These are phyloP conservation scores for Osmozyma mogii DNA, from an alignment of 805 yeast genomes.

Conservation along the genomic window DNA sequence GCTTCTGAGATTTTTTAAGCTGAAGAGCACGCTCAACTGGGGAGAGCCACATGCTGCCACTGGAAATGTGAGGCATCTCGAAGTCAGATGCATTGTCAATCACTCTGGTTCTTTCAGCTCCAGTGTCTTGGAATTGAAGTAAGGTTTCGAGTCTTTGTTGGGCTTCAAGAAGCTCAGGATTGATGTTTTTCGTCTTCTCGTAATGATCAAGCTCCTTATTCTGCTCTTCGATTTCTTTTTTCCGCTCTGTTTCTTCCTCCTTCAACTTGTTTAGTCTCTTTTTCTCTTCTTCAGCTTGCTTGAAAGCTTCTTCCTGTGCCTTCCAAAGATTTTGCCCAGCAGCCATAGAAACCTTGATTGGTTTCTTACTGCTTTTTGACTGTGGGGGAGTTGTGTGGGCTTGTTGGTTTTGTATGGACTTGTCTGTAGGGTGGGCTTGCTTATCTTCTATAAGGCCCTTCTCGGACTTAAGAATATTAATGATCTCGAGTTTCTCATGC, in stretches of 20 bases:
- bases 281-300: conserved; percentile 43
- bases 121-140: conserved; percentile 73
- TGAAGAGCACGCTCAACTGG: conserved; percentile 81
- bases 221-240: conserved; percentile 33
- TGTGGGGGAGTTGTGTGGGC: too few species aligned
- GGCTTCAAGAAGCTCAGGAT: conserved; percentile 59
- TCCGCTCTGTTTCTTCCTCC: conserved; percentile 15
- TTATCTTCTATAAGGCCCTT: conserved; percentile 26
- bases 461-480: conserved; percentile 45
- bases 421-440: conserved; percentile 13
- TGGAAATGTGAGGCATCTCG: conserved; percentile 46
- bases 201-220: conserved; percentile 37
- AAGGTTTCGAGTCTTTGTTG: conserved; percentile 66
- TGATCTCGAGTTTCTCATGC: conserved; percentile 55
- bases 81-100: conserved; percentile 91
- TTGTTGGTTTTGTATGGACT: conserved; percentile 14
- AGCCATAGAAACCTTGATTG: conserved; percentile 43
- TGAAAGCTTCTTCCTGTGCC: conserved; percentile 59
- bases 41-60: conserved; percentile 73
- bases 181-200: conserved; percentile 32
- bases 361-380: conserved; percentile 27
- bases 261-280: conserved; percentile 17
- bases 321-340: conserved; percentile 59
- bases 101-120: conserved; percentile 84
- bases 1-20: conserved; percentile 77